Evolutionary conservation across 2,329 filamentous ascomycete species (phyloP).

Genomic region (Thielaviopsis cerberus): DNA sequence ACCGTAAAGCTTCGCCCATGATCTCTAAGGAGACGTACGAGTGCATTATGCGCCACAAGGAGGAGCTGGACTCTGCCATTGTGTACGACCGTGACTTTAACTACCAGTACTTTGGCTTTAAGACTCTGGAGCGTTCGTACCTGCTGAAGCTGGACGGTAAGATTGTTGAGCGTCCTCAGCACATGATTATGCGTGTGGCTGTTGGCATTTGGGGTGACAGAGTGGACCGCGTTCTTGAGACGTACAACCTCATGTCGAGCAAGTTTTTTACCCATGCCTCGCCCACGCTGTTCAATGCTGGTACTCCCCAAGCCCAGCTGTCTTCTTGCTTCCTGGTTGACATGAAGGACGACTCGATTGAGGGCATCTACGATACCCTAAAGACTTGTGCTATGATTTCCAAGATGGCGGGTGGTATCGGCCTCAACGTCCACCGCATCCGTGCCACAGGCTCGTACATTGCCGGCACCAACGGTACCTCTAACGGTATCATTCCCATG

Average conservation of each 20-base stretch:
- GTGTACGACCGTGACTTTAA: constrained; percentile 99
- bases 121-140: constrained; percentile 95
- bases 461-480: constrained; percentile 91
- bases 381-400: constrained; percentile 99
- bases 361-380: constrained; percentile 95
- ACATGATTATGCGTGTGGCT: constrained; percentile 99
- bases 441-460: constrained; percentile 97
- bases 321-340: constrained; percentile 98
- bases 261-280: constrained; percentile 98
- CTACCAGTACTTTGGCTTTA: constrained; percentile 99
- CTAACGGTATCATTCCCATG: constrained; percentile 95
- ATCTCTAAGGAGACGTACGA: constrained; percentile 84
- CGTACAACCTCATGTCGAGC: constrained; percentile 96
- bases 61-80: constrained; percentile 95
- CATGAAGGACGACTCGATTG: constrained; percentile 99
- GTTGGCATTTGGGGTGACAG: constrained; percentile 93
- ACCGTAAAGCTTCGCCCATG: constrained; percentile 70
- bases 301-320: constrained; percentile 82
- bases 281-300: constrained; percentile 93
- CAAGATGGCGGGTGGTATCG: constrained; percentile 96
- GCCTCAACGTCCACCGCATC: constrained; percentile 89
- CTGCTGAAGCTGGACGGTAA: constrained; percentile 89
- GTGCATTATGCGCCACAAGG: constrained; percentile 84
- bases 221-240: constrained; percentile 87
- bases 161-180: constrained; percentile 90